Evolutionary conservation across 441 rosid species (phyloP), one percentile per base, ranked within the genome.

Genomic region (Rhodomyrtus psidioides): DNA sequence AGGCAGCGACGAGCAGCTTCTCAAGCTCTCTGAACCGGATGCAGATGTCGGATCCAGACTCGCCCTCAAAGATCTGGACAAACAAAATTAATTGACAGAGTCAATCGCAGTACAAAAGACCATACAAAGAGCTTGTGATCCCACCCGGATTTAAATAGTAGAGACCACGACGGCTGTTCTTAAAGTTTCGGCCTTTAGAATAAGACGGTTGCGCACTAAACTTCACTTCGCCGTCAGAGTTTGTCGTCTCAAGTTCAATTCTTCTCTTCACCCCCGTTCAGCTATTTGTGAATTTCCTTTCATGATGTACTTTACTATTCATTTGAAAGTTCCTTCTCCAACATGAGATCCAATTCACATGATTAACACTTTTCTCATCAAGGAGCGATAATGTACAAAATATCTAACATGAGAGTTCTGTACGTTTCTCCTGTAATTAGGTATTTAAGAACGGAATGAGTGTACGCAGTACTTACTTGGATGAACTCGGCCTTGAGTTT

Each of bases 11-110:
- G 6, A 92, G 92, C 19, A 92, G 91, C 87, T 94, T 94, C 84
- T 91, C 93, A 6, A 93, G 91, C 84, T 94, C 95, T 81, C 94
- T 85, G 46, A 90, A 94, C 58, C 96, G 91, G 59, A 87, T 83
- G 65, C 93, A 90, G 23, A 94, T 90, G 84, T 91, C 94, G 34
- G 87, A 88, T 53, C 95, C 95, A 24, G 96, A 89, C 86, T 94
- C 91, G 10, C 92, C 93, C 86, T 94, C 93, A 70, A 94, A 93
- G 84, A 92, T 85, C 59, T 87, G 91, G 0, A 89, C n/a, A 39
- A 70, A 39, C 21, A 4, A 19, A 39, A 1, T 23, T 10, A 70
- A 9, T 39, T 10, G 49, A 39, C 49, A 70, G 79, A 1, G 39
- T 70, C 49, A 21, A 70, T 39, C 46, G 19, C 79, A 3, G 19